These are phyloP conservation scores for Rhodofomes roseus DNA, from an alignment of 1,284 basidiomycete genomes.

Conservation along the genomic window DNA sequence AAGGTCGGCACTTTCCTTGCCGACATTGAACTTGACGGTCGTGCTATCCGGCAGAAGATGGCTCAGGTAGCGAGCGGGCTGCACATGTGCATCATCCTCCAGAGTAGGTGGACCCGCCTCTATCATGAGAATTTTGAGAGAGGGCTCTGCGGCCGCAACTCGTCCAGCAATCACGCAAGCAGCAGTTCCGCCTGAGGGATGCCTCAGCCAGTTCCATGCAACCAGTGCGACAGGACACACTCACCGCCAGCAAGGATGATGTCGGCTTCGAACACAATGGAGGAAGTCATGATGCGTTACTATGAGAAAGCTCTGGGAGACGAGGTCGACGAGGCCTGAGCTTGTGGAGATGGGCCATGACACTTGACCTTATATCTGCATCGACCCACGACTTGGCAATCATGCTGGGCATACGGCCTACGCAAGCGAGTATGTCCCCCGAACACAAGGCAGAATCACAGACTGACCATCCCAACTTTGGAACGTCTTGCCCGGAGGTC, in stretches of 20 bases:
- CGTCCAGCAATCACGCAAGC: constrained; percentile 41
- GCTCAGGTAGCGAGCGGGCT: constrained; percentile 28
- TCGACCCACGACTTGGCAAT: too few relatives aligned
- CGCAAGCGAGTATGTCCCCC: neutral
- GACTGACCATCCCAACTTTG: too few relatives aligned
- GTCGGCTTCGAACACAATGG: neutral
- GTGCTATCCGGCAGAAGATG: constrained; percentile 23
- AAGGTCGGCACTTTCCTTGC: constrained; percentile 30
- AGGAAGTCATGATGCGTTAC: neutral
- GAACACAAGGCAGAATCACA: too few relatives aligned
- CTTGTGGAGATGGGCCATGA: too few relatives aligned
- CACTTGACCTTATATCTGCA: too few relatives aligned
- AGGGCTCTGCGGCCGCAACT: constrained; percentile 38
- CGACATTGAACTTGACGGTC: constrained; percentile 14
- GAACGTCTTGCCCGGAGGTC: too few relatives aligned
- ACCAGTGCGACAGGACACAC: neutral
- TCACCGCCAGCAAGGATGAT: neutral
- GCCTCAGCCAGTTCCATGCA: neutral
- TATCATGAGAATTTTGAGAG: constrained; percentile 36
- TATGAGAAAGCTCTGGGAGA: too few relatives aligned
- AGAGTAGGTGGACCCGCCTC: constrained; percentile 37
- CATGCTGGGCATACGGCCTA: neutral
- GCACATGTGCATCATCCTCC: constrained; percentile 25
- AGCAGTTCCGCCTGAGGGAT: constrained; percentile 35
- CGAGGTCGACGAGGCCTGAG: too few relatives aligned